Evolutionary conservation across 169 alveolate species (phyloP), one percentile per base, ranked within the genome.

Genomic region (Plasmodium falciparum): DNA sequence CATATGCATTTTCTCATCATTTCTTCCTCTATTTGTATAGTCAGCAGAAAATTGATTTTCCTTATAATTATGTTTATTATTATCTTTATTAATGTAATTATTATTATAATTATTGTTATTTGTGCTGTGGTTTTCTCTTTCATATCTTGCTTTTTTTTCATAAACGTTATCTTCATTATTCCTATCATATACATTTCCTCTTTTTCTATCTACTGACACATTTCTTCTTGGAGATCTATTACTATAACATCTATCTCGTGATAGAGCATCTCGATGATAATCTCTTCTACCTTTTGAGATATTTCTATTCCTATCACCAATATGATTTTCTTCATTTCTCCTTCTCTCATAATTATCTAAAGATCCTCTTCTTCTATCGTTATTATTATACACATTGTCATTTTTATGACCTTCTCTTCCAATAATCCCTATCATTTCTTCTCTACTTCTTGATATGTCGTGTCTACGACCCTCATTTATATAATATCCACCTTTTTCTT

Each of bases 151-250:
- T 39, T 39, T 22, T 58, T 59, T 76, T 13, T 76, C 89, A 26
- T 17, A 43, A 50, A 47, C 43, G 8, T 61, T 74, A 15, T 66
- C 26, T 1, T 74, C 88, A 45, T 59, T 66, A 15, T 74, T 52
- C 22, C 88, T 66, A 7, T 74, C 88, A 61, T 61, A 74, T 7
- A 49, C 24, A 0, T 5, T 39, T 43, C 66, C 49, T 49, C 59
- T 76, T 13, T 50, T 76, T 52, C 89, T 76, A 17, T 76, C 89
- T 52, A 65, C 67, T 0, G 78, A 76, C 15, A 66, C 12, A 12
- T 76, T 76, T 5, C 89, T 63, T 33, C 63, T 76, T 1, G 78
- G 89, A 0, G 89, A 76, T 50, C 74, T 76, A 20, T 76, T 76
- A 65, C 63, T 74, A 69, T 76, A 54, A 76, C 33, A 66, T 67